These are phyloP conservation scores for Krasilnikovozyma curviuscula DNA, from an alignment of 768 basidiomycete genomes.

Conservation along the genomic window DNA sequence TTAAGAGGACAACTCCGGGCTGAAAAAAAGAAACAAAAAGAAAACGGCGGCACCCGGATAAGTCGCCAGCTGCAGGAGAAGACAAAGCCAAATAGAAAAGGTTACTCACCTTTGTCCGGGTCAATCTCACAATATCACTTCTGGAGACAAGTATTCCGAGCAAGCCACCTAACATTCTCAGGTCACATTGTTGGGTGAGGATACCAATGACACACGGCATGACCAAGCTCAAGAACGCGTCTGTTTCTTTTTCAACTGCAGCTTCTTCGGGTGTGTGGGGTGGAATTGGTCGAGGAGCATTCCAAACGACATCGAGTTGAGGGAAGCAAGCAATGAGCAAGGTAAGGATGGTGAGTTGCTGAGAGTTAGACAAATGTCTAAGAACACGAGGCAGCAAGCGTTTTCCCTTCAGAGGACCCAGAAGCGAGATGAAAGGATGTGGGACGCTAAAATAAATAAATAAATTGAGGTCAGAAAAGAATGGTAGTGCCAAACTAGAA, in stretches of 20 bases:
- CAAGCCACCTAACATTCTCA: conserved; percentile 69
- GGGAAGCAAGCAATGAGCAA: conserved; percentile 84
- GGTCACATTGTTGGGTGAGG: conserved; percentile 52
- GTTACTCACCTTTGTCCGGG: conserved; percentile 54
- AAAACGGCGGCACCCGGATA: background rate
- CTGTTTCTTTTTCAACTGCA: conserved; percentile 67
- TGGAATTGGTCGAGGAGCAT: conserved; percentile 50
- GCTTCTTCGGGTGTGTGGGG: conserved; percentile 25
- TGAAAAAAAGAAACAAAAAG: conserved; percentile 24
- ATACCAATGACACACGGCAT: conserved; percentile 71
- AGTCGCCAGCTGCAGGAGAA: background rate
- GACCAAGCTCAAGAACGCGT: conserved; percentile 66
- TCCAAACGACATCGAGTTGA: conserved; percentile 73
- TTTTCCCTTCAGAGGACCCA: conserved; percentile 79
- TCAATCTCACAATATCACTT: conserved; percentile 50
- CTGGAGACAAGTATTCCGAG: conserved; percentile 63
- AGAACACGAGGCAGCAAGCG: conserved; percentile 71
- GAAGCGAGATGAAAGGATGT: conserved; percentile 87
- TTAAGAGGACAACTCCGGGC: conserved; percentile 83
- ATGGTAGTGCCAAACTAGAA: background rate
- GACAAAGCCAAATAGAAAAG: background rate
- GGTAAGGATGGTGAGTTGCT: conserved; percentile 71
- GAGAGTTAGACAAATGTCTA: conserved; percentile 55
- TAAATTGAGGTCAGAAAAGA: background rate
- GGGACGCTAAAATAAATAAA: conserved; percentile 42